Evolutionary conservation across 306 rosid species (phyloP).

Genomic region (Sphenostylis stenocarpa): DNA sequence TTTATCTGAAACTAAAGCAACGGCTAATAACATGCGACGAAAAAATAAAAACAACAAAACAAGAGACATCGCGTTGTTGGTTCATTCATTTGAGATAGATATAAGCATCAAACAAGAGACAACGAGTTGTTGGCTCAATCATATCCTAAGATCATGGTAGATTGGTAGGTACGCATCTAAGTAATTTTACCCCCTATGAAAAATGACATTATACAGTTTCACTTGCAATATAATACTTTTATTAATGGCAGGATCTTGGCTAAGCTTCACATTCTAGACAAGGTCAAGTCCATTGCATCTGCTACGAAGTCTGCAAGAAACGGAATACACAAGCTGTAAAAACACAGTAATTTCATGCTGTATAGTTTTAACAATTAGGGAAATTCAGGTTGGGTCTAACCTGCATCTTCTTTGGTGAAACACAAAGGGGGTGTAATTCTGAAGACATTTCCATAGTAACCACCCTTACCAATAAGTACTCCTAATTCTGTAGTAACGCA

Average conservation of each 20-base stretch:
- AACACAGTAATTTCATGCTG: background rate
- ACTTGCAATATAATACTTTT: background rate
- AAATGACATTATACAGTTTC: constrained; percentile 8
- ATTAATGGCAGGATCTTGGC: background rate
- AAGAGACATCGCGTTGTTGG: background rate
- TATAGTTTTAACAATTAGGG: background rate
- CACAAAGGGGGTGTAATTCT: constrained; percentile 85
- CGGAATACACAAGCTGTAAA: background rate
- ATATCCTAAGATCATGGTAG: constrained; percentile 20
- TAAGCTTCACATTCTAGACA: constrained; percentile 58
- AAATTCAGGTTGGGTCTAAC: constrained; percentile 29
- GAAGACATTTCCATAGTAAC: constrained; percentile 77
- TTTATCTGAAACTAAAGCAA: background rate
- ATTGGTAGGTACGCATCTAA: constrained; percentile 6
- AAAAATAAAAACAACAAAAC: background rate
- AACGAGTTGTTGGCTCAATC: constrained; percentile 75
- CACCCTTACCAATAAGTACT: constrained; percentile 77
- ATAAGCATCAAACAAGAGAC: constrained; percentile 42
- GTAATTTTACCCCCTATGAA: constrained; percentile 10
- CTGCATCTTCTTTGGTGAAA: constrained; percentile 85
- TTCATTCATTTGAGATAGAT: background rate
- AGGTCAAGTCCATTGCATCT: constrained; percentile 62
- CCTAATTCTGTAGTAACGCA: constrained; percentile 51
- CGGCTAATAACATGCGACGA: background rate
- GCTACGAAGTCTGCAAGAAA: constrained; percentile 67